Evolutionary conservation across 1,139 yeast species (phyloP).

Genomic region (Yamadazyma epiphylla): DNA sequence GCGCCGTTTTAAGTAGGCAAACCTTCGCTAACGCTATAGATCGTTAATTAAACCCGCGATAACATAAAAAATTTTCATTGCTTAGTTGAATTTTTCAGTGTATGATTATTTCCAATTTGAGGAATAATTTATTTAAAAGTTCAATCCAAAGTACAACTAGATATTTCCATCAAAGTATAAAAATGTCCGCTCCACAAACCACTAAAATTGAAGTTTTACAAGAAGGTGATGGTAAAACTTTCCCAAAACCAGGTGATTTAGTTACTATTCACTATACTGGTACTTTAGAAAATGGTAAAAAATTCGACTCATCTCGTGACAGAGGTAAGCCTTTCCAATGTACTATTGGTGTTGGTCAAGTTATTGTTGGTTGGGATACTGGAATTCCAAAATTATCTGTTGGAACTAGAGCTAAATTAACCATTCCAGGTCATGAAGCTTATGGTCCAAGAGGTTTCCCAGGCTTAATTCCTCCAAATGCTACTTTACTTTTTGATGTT

Average conservation of each 20-base stretch:
- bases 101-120: not conserved
- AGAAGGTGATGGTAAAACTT: constrained; percentile 78
- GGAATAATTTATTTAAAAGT: not conserved
- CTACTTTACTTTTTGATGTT: constrained; percentile 89
- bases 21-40: too few species aligned
- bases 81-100: not conserved
- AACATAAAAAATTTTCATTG: not conserved
- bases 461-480: constrained; percentile 93
- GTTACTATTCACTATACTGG: constrained; percentile 96
- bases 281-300: constrained; percentile 88
- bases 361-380: constrained; percentile 94
- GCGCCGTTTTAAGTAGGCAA: too few species aligned
- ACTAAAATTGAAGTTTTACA: constrained; percentile 44
- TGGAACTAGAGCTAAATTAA: constrained; percentile 88
- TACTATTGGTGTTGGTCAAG: constrained; percentile 92
- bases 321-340: constrained; percentile 94
- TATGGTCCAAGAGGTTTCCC: constrained; percentile 96
- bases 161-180: constrained; percentile 1
- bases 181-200: constrained; percentile 40
- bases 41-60: too few species aligned
- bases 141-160: not conserved
- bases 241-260: constrained; percentile 80
- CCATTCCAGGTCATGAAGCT: constrained; percentile 90
- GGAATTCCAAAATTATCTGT: constrained; percentile 87
- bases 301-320: constrained; percentile 91